Evolutionary conservation across 352 stramenopile species (phyloP).

Genomic region (Pythium graminicola): DNA sequence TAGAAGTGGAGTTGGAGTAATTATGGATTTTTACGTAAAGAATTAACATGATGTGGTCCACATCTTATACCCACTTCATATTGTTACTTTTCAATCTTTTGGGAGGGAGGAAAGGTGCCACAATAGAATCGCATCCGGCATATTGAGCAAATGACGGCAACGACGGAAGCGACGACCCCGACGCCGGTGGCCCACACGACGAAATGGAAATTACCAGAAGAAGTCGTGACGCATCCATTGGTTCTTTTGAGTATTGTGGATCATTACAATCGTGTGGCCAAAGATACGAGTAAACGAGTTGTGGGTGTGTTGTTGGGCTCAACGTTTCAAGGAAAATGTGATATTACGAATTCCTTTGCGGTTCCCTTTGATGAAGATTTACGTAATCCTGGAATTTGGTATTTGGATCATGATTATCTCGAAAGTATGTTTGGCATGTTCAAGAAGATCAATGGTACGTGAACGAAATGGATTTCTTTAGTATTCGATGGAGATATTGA

Average conservation of each 20-base stretch:
- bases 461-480: too few species aligned
- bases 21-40: background rate
- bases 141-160: conserved; percentile 12
- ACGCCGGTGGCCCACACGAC: conserved; percentile 3
- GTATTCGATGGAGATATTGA: too few species aligned
- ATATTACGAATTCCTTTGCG: conserved; percentile 92
- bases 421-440: conserved; percentile 97
- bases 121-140: conserved; percentile 16
- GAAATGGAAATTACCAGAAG: conserved; percentile 64
- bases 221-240: conserved; percentile 97
- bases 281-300: conserved; percentile 97
- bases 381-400: conserved; percentile 97
- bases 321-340: conserved; percentile 91
- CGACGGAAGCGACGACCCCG: background rate
- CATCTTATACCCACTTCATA: conserved; percentile 14
- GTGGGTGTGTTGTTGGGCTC: conserved; percentile 97
- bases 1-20: too few species aligned
- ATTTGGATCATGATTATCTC: conserved; percentile 99
- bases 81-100: conserved; percentile 27
- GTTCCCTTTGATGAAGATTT: conserved; percentile 99
- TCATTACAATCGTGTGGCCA: conserved; percentile 99
- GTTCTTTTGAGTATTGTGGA: conserved; percentile 98
- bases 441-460: conserved; percentile 90
- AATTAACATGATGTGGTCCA: conserved; percentile 12
- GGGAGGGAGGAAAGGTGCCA: conserved; percentile 1